phyloP scores from a whole-genome alignment of 768 basidiomycete genomes.

The Clathrus columnatus region DNA sequence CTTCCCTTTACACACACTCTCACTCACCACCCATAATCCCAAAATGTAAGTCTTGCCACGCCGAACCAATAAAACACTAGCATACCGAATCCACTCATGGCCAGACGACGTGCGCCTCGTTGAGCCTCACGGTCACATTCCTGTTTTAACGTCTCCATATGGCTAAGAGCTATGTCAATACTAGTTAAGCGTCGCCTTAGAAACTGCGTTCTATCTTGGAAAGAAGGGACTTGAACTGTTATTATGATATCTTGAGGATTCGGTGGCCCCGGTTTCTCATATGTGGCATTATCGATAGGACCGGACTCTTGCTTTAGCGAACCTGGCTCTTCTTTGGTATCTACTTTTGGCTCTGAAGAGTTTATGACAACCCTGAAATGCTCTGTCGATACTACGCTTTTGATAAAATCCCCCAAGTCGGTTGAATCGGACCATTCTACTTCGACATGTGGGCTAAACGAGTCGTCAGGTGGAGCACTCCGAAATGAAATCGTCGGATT shows the following conservation, averaged over 20 bases:
- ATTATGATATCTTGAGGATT: slow-evolving; percentile 23
- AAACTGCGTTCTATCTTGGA: slow-evolving; percentile 52
- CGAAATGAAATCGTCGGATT: slow-evolving; percentile 36
- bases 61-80: slow-evolving; percentile 56
- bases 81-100: slow-evolving; percentile 48
- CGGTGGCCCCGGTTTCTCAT: slow-evolving; percentile 7
- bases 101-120: slow-evolving; percentile 46
- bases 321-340: not conserved
- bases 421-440: slow-evolving; percentile 55
- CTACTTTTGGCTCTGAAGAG: no score
- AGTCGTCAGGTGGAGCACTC: slow-evolving; percentile 24
- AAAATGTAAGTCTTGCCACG: slow-evolving; percentile 57
- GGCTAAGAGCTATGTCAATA: slow-evolving; percentile 35
- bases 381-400: slow-evolving; percentile 46
- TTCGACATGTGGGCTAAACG: slow-evolving; percentile 25
- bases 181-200: slow-evolving; percentile 37
- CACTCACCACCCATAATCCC: slow-evolving; percentile 44
- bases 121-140: slow-evolving; percentile 50
- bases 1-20: not conserved
- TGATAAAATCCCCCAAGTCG: slow-evolving; percentile 58
- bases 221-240: slow-evolving; percentile 52
- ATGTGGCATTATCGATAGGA: slow-evolving; percentile 17
- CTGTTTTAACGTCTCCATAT: slow-evolving; percentile 47
- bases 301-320: not conserved
- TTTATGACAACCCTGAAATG: slow-evolving; percentile 40